These are phyloP conservation scores for Craterostigma plantagineum DNA, from an alignment of 257 asterid species.

Conservation along the genomic window DNA sequence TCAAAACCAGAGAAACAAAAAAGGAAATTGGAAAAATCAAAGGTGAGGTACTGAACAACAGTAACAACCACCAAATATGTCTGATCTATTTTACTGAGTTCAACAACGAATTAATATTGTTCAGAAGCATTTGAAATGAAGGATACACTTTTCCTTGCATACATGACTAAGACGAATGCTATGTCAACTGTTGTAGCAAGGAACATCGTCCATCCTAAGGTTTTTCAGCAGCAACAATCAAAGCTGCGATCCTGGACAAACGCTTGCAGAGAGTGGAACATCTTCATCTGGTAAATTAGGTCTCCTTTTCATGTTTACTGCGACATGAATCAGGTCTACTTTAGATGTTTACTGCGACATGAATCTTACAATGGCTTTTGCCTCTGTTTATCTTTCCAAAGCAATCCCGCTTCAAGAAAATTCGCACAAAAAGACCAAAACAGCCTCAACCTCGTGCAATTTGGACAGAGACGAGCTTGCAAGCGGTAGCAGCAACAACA, in stretches of 20 bases:
- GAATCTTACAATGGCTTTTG: no score
- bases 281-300: constrained; percentile 37
- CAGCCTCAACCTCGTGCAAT: constrained; percentile 10
- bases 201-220: constrained; percentile 45
- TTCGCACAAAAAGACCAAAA: constrained; percentile 12
- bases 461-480: constrained; percentile 14
- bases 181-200: constrained; percentile 27
- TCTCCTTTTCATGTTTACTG: no score
- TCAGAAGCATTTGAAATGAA: no score
- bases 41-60: constrained; percentile 20
- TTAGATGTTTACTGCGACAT: no score
- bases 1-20: constrained; percentile 30
- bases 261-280: no score
- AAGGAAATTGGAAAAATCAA: constrained; percentile 28
- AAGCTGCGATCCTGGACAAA: constrained; percentile 18
- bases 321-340: no score
- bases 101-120: no score
- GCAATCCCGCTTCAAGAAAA: constrained; percentile 9
- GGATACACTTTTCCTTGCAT: no score
- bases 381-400: no score
- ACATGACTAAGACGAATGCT: background rate
- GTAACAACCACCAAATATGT: no score
- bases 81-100: no score
- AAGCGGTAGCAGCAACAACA: constrained; percentile 13
- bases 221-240: constrained; percentile 31